Conservation (phyloP, 2,329 filamentous ascomycete species). For the Pleurostoma richardsiae region DNA sequence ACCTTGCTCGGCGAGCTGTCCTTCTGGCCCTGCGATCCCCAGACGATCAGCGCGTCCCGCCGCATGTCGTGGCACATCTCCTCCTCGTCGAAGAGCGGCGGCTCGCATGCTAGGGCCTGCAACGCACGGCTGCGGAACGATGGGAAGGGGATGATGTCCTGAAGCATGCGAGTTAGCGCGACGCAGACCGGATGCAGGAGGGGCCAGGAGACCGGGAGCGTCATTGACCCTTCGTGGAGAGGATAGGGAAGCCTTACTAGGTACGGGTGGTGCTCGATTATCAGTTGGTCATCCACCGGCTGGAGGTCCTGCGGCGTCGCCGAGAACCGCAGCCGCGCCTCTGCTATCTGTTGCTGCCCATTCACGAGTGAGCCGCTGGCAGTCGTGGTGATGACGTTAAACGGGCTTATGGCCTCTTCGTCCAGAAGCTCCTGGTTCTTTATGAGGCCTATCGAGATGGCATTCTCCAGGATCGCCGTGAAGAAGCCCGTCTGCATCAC, state of each 20-base stretch:
- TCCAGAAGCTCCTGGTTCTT: constrained; percentile 14
- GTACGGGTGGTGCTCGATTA: constrained; percentile 27
- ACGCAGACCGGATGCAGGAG: background rate
- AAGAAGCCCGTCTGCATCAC: constrained; percentile 20
- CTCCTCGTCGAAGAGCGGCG: constrained; percentile 25
- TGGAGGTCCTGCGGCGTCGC: constrained; percentile 20
- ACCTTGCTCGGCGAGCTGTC: constrained; percentile 4
- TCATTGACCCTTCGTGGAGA: background rate
- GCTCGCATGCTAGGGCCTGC: constrained; percentile 14
- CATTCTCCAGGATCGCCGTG: constrained; percentile 28
- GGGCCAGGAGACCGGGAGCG: too few species aligned
- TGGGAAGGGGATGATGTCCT: constrained; percentile 27
- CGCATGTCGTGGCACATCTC: constrained; percentile 28
- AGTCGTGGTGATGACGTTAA: constrained; percentile 17
- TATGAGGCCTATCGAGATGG: constrained; percentile 24
- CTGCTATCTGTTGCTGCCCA: constrained; percentile 9
- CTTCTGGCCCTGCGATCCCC: constrained; percentile 21
- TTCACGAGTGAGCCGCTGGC: constrained; percentile 12
- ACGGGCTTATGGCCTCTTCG: constrained; percentile 23
- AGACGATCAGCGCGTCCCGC: constrained; percentile 28
- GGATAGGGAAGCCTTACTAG: constrained; percentile 12
- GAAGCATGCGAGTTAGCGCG: background rate
- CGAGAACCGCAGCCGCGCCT: constrained; percentile 17
- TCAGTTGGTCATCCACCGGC: constrained; percentile 23
- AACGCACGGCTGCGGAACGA: constrained; percentile 23